Base-by-base conservation (phyloP, 345 rosid species). In the Angophora floribunda region DNA sequence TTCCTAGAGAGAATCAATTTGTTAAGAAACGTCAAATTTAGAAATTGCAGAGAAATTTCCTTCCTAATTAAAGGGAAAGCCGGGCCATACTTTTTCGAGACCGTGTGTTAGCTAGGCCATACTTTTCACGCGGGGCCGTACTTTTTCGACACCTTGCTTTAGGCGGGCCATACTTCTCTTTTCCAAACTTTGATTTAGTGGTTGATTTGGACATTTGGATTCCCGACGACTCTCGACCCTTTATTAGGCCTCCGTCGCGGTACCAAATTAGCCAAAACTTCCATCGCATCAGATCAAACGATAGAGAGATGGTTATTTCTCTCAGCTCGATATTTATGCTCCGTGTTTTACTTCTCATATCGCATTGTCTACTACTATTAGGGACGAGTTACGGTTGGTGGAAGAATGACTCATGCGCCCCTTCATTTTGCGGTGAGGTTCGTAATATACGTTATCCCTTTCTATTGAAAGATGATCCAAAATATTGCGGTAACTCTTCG, bases 331-430 rank as follows among this genome's bases (percentile, higher is more conserved):
- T 7, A 67, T 30, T 2, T 1, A 32, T 67, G 44, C 16, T 1
- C 2, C 3, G 9, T 67, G 9, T 30, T 7, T 30, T 30, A 15
- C 44, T 7, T 3, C 79, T 67, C 79, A 67, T 67, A 7, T 67
- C 2, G 0, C 5, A 67, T 15, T 3, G 7, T 16, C 2, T 30
- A 7, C 21, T 14, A 7, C 19, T 65, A 2, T 52, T 6, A 52
- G 44, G 79, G 11, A 16, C 1, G 3, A 2, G 11, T 0, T 67
- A 0, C 1, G 0, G 0, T 15, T 6, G 1, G 17, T 30, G 7
- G 11, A 67, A 67, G 6, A 30, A 14, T 15, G 6, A 30, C 9
- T 6, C 30, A 0, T 67, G 21, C 4, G 9, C 1, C 3, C 2
- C 3, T 67, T 67, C 79, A 30, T 2, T 11, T 67, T 67, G 6